These are phyloP conservation scores for Penicillium macrosclerotiorum DNA, from an alignment of 495 filamentous ascomycete species.

Conservation along the genomic window DNA sequence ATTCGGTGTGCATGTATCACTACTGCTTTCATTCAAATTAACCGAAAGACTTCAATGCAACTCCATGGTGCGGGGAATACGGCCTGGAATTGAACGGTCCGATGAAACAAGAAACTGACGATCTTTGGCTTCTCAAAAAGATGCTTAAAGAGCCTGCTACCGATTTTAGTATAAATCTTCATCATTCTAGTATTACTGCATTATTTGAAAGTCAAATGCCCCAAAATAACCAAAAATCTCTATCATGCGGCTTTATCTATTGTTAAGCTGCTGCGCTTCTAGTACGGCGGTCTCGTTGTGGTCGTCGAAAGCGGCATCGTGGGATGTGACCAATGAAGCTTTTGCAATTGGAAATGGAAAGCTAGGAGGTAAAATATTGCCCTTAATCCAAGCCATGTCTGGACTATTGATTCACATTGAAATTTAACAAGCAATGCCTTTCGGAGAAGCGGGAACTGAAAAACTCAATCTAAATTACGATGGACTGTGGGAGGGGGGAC, in stretches of 20 bases:
- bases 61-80: too few relatives aligned
- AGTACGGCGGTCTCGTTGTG: background rate
- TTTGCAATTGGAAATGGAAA: constrained; percentile 4
- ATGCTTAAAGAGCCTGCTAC: too few relatives aligned
- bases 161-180: too few relatives aligned
- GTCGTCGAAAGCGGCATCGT: constrained; percentile 1
- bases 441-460: background rate
- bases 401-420: background rate
- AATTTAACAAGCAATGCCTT: constrained; percentile 4
- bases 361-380: background rate
- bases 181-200: too few relatives aligned
- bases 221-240: too few relatives aligned
- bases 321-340: constrained; percentile 3
- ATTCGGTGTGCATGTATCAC: too few relatives aligned
- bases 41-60: too few relatives aligned
- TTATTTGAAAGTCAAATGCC: too few relatives aligned
- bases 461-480: constrained; percentile 7
- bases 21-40: too few relatives aligned
- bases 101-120: too few relatives aligned
- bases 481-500: constrained; percentile 1
- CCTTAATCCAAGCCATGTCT: background rate
- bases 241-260: background rate
- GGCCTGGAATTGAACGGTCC: too few relatives aligned
- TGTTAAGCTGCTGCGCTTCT: background rate
- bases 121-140: too few relatives aligned